Conservation (phyloP, 352 stramenopile species). For the Globisporangium rhizosaccharum region DNA sequence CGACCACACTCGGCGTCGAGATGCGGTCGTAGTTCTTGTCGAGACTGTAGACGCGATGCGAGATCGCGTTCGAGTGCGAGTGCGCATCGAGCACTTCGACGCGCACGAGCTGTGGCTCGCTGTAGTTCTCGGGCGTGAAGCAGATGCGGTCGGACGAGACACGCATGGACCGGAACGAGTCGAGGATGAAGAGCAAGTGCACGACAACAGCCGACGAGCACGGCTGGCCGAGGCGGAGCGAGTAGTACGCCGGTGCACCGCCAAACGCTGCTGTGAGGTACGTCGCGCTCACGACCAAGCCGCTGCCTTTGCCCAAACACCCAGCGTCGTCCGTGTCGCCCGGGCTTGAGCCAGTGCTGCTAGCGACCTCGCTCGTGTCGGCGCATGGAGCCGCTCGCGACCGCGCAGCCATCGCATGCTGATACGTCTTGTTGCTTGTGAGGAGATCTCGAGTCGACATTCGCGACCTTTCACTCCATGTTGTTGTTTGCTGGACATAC, state of each 20-base stretch:
- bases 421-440: no score
- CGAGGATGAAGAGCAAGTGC: conserved; percentile 48
- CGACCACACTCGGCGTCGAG: conserved; percentile 37
- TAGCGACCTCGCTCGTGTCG: not conserved
- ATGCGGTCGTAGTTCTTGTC: conserved; percentile 59
- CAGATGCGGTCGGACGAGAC: conserved; percentile 66
- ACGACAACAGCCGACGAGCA: conserved; percentile 67
- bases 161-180: conserved; percentile 32
- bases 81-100: conserved; percentile 48
- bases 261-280: conserved; percentile 55
- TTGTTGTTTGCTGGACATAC: no score
- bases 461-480: no score
- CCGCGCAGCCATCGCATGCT: no score
- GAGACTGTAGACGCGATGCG: conserved; percentile 60
- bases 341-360: no score
- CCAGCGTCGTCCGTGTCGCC: not conserved
- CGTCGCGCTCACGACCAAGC: conserved; percentile 27
- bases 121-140: conserved; percentile 59
- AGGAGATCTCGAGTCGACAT: no score
- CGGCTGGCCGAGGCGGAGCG: conserved; percentile 43
- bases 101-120: conserved; percentile 54
- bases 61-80: conserved; percentile 40
- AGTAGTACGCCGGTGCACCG: conserved; percentile 52
- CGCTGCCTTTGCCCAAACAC: conserved; percentile 3
- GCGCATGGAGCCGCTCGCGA: not conserved